These are phyloP conservation scores for Pleurozium schreberi DNA, from an alignment of 225 moss, liverwort and hornwort species.

Conservation along the genomic window DNA sequence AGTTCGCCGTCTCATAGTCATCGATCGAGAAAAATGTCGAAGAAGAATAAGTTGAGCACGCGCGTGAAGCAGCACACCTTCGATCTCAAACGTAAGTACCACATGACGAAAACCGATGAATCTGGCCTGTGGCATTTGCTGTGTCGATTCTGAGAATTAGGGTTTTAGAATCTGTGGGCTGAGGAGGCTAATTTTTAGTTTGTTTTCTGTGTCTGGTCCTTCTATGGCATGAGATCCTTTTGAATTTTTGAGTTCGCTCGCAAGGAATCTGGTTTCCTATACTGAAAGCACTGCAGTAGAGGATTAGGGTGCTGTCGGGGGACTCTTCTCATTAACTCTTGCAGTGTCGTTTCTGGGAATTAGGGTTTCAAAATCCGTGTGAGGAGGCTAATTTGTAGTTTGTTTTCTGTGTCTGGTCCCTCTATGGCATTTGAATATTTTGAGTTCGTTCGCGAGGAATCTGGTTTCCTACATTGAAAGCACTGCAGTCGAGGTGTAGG, in stretches of 20 bases:
- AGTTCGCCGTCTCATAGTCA: not conserved
- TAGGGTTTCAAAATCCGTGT: too few relatives aligned
- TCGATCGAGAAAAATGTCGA: not conserved
- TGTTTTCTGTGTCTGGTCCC: too few relatives aligned
- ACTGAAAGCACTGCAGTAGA: not conserved
- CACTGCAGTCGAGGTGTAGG: too few relatives aligned
- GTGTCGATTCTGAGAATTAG: not conserved
- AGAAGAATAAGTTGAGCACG: not conserved
- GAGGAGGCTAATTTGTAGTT: too few relatives aligned
- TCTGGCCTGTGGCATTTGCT: too few relatives aligned
- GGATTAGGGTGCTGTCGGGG: not conserved
- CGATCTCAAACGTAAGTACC: not conserved
- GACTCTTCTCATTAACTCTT: too few relatives aligned
- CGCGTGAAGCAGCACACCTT: not conserved
- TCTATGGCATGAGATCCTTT: not conserved
- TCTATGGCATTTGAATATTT: too few relatives aligned
- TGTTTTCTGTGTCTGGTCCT: not conserved
- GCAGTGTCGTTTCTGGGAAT: too few relatives aligned
- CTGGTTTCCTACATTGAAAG: too few relatives aligned
- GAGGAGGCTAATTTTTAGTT: not conserved
- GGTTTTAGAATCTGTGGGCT: not conserved
- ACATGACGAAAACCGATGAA: too few relatives aligned
- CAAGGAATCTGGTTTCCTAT: not conserved
- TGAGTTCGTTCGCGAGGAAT: too few relatives aligned
- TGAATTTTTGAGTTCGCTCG: too few relatives aligned